Evolutionary conservation across 129 eudicot genomes (phyloP), one percentile per base, ranked within the genome.

Genomic region (Deinandra increscens): DNA sequence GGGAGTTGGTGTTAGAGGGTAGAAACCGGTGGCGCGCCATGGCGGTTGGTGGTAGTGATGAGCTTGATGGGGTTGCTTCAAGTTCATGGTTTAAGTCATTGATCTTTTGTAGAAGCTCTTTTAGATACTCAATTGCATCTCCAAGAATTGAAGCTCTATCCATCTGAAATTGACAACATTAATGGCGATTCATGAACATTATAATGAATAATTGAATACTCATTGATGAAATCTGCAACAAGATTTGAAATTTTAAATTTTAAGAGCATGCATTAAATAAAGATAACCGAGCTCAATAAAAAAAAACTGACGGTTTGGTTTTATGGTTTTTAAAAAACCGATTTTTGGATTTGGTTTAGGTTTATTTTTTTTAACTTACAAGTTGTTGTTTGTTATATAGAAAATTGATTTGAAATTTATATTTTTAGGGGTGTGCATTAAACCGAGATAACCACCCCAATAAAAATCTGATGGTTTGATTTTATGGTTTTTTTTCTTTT

Each of bases 101-200:
- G 80, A 90, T 87, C 83, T 85, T 84, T 70, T 87, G 93, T 74
- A 87, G 78, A n/a, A 94, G 94, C 78, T 94, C 97, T 68, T 94
- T 90, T 43, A 94, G 75, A 79, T 94, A 94, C 69, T 90, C 96
- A 37, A 94, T 87, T 9, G 99, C 99, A 77, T 94, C 99, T 46
- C 97, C 99, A 14, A 90, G 90, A 49, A 94, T 94, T 31, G 99
- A 89, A 66, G 99, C 99, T 60, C 99, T 84, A 44, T 94, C 99
- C 97, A 94, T 89, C 99, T 93, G 82, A 17, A 70, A 56, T 45
- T 14, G 67, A 23, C 0, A 60, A 53, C 63, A 75, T 75, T 55
- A 33, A 75, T 55, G 38, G 29, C 29, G 7, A 0, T 13, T 43
- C 42, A 55, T 56, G 68, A 20, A 66, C 10, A 26, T 38, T 10